Percentiles rank a stretch among this genome's conserved stretches.
Evolutionary conservation across 192 early-diverging fungal species (phyloP).

Genomic region (Dissophora ornata): DNA sequence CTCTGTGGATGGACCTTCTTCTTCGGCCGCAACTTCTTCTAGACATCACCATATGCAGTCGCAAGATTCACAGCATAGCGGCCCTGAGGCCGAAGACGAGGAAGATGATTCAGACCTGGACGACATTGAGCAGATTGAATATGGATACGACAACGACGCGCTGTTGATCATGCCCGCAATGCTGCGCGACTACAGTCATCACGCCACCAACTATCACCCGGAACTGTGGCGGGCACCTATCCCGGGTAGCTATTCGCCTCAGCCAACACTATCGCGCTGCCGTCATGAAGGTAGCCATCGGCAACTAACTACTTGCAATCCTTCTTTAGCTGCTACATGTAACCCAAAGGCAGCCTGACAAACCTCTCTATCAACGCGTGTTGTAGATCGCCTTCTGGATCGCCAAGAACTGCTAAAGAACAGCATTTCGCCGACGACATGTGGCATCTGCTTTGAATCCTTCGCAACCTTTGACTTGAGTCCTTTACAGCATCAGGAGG

Average conservation of each 20-base stretch:
- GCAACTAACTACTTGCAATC: too few species aligned
- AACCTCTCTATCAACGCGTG: too few species aligned
- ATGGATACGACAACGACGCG: conserved; percentile 40
- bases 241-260: conserved; percentile 18
- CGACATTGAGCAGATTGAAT: conserved; percentile 42
- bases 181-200: conserved; percentile 48
- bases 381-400: conserved; percentile 46
- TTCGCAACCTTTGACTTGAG: conserved; percentile 40
- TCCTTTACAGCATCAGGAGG: conserved; percentile 9
- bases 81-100: not conserved
- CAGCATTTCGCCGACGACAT: conserved; percentile 42
- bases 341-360: too few species aligned
- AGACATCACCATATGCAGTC: not conserved
- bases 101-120: conserved; percentile 19
- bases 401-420: conserved; percentile 44
- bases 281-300: conserved; percentile 42
- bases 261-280: conserved; percentile 11
- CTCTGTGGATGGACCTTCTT: too few species aligned
- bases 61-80: not conserved
- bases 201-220: conserved; percentile 50
- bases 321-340: too few species aligned
- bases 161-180: conserved; percentile 50
- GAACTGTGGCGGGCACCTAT: conserved; percentile 42
- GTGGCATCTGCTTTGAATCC: conserved; percentile 49
- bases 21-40: not conserved